Percentiles rank a stretch among this genome's conserved stretches.
phyloP scores from a whole-genome alignment of 305 asterid species.

The Plantago rigida region DNA sequence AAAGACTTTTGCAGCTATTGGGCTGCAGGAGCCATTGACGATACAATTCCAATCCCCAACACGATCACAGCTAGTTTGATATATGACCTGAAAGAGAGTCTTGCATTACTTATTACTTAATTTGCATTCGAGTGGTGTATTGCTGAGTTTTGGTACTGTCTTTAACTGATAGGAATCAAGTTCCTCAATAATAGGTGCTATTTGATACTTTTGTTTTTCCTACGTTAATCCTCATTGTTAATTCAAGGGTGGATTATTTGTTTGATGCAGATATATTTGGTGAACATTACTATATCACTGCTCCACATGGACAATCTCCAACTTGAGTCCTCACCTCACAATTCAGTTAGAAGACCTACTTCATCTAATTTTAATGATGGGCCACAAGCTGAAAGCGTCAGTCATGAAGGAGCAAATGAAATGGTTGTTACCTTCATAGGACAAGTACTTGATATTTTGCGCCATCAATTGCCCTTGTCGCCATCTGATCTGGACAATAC shows the following conservation, averaged over 20 bases:
- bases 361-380: constrained; percentile 34
- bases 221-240: constrained; percentile 24
- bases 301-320: constrained; percentile 77
- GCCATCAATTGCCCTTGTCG: constrained; percentile 64
- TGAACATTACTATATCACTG: constrained; percentile 74
- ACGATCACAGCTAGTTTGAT: no score
- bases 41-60: no score
- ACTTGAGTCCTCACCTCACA: constrained; percentile 42
- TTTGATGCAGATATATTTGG: constrained; percentile 77
- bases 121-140: constrained; percentile 10
- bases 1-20: no score
- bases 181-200: background rate
- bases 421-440: constrained; percentile 68
- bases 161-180: background rate
- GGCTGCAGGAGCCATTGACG: no score
- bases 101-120: background rate
- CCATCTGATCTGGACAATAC: constrained; percentile 54
- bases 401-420: constrained; percentile 60
- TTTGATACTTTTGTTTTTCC: constrained; percentile 14
- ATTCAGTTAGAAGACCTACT: constrained; percentile 42
- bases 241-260: constrained; percentile 24
- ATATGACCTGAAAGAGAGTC: background rate
- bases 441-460: constrained; percentile 63
- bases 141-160: background rate
- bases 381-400: constrained; percentile 39